Evolutionary conservation across 371 early-diverging fungal species (phyloP).

Genomic region (Synchytrium microbalum): DNA sequence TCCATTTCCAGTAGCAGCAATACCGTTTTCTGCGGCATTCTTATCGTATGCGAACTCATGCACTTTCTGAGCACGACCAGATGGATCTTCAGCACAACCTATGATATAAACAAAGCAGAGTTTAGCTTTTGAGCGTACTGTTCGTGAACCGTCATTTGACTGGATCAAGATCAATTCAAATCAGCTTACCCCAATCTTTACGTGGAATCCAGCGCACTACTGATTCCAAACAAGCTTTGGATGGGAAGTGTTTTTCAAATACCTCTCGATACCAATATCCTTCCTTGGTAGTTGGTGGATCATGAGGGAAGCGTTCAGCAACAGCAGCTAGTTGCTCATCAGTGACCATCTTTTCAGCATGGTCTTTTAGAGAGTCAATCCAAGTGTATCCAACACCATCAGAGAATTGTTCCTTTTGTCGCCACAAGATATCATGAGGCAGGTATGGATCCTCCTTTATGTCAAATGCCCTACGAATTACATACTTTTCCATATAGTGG

Average conservation of each 20-base stretch:
- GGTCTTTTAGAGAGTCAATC: conserved; percentile 86
- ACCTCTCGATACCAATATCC: conserved; percentile 87
- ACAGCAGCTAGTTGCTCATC: conserved; percentile 68
- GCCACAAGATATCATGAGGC: conserved; percentile 85
- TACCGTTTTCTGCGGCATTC: neutral
- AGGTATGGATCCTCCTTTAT: conserved; percentile 73
- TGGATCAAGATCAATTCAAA: neutral
- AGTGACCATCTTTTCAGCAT: conserved; percentile 57
- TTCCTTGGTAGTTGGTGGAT: conserved; percentile 91
- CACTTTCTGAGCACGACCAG: conserved; percentile 90
- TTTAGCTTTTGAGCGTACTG: conserved; percentile 5
- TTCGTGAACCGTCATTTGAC: conserved; percentile 4
- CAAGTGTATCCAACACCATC: conserved; percentile 96
- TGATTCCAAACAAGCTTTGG: conserved; percentile 74
- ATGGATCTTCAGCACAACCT: conserved; percentile 92
- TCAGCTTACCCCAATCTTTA: conserved; percentile 76
- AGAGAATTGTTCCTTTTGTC: conserved; percentile 97
- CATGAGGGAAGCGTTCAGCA: conserved; percentile 66
- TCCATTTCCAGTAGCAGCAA: neutral
- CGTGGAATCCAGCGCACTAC: conserved; percentile 94
- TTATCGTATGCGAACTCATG: conserved; percentile 34
- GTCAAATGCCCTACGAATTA: conserved; percentile 79
- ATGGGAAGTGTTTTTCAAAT: conserved; percentile 89
- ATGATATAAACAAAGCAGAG: conserved; percentile 7
- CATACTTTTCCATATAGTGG: conserved; percentile 78